These are phyloP conservation scores for Ceratobasidium sp. DNA, from an alignment of 1,284 basidiomycete species.

Conservation along the genomic window DNA sequence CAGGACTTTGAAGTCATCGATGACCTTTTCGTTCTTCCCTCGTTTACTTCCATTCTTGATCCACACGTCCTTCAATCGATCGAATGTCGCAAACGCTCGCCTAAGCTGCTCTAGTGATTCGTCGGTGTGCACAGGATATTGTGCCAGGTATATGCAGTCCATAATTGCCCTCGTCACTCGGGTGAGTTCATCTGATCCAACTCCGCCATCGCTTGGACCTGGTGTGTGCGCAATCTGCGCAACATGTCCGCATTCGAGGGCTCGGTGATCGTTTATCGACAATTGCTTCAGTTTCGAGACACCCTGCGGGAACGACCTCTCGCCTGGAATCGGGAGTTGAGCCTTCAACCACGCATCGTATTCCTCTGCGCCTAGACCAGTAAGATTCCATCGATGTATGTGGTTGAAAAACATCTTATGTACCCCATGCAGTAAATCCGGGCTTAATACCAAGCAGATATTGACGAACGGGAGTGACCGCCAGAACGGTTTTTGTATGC, in stretches of 20 bases:
- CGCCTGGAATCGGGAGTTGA: not conserved
- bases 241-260: slow-evolving; percentile 6
- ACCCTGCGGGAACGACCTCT: slow-evolving; percentile 2
- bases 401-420: slow-evolving; percentile 15
- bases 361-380: not conserved
- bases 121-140: not conserved
- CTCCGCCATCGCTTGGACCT: too few relatives aligned
- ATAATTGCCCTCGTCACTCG: not conserved
- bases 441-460: not conserved
- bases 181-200: slow-evolving; percentile 7
- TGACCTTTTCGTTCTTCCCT: slow-evolving; percentile 15
- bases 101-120: not conserved
- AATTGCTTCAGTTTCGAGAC: slow-evolving; percentile 15
- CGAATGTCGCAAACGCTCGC: not conserved
- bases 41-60: not conserved
- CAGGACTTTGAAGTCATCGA: not conserved
- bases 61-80: not conserved
- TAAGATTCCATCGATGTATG: not conserved
- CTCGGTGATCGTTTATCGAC: slow-evolving; percentile 11
- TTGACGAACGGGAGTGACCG: not conserved
- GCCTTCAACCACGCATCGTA: not conserved
- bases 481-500: slow-evolving; percentile 15
- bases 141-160: not conserved
- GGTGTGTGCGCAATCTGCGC: not conserved
- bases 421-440: slow-evolving; percentile 1